phyloP scores from a whole-genome alignment of 2,329 filamentous ascomycete genomes.

The Domatiomyces catenatus region DNA sequence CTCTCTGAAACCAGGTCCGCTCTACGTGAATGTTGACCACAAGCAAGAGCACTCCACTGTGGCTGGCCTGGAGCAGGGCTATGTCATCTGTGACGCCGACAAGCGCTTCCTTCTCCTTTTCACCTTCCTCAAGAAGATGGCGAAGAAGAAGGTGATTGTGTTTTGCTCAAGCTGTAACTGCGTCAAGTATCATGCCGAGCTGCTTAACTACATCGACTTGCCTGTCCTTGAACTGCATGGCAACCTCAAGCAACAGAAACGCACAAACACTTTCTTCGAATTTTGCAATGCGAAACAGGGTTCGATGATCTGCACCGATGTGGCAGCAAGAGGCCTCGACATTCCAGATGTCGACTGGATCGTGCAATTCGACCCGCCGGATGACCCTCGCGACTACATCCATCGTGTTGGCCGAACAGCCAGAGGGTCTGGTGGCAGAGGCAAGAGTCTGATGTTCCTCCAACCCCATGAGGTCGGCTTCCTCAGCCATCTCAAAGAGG shows the following conservation, averaged over 20 bases:
- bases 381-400: conserved; percentile 82
- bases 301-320: conserved; percentile 88
- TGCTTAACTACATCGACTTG: conserved; percentile 94
- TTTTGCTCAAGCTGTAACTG: conserved; percentile 88
- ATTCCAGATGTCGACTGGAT: conserved; percentile 95
- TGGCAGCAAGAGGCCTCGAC: conserved; percentile 86
- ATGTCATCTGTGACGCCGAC: conserved; percentile 83
- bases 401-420: conserved; percentile 94
- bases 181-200: conserved; percentile 88
- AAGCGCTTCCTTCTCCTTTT: conserved; percentile 88
- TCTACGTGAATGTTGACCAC: conserved; percentile 96
- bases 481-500: conserved; percentile 76
- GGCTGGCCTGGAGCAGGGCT: conserved; percentile 87
- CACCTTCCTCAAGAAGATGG: conserved; percentile 80
- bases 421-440: conserved; percentile 66
- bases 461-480: conserved; percentile 88
- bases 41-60: conserved; percentile 81
- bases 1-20: conserved; percentile 72
- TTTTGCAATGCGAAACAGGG: conserved; percentile 76
- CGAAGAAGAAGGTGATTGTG: conserved; percentile 94
- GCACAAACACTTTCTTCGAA: conserved; percentile 98
- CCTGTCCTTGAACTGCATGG: conserved; percentile 76
- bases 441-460: conserved; percentile 81
- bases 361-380: conserved; percentile 85
- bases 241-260: conserved; percentile 97